Evolutionary conservation across 768 basidiomycete genomes (phyloP).

Genomic region (Trametes gibbosa): DNA sequence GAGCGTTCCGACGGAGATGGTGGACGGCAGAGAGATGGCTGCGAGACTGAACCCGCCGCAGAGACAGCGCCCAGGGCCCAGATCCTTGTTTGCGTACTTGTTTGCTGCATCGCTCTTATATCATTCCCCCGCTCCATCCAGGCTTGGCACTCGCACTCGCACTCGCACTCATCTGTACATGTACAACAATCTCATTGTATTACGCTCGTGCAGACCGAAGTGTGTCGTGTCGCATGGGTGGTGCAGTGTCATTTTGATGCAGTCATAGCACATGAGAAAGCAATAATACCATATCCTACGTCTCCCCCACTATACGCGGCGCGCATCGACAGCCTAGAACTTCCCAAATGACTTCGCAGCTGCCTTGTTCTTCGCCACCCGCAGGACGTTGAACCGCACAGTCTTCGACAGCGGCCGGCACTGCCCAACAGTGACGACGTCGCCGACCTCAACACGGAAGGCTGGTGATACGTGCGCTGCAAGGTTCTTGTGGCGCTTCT

Average conservation of each 20-base stretch:
- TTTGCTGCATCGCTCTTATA: conserved; percentile 17
- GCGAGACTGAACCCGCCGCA: neutral
- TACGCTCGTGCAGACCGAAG: conserved; percentile 11
- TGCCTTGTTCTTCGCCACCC: conserved; percentile 93
- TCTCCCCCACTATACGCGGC: conserved; percentile 10
- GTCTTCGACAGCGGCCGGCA: conserved; percentile 99
- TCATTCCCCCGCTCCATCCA: neutral
- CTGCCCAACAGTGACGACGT: conserved; percentile 95
- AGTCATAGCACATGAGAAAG: conserved; percentile 31
- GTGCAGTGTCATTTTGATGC: conserved; percentile 31
- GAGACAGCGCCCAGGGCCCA: conserved; percentile 8
- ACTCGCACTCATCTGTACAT: neutral
- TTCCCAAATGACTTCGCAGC: conserved; percentile 89
- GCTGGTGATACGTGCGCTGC: conserved; percentile 96
- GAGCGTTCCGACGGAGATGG: conserved; percentile 2
- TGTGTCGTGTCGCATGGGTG: conserved; percentile 18
- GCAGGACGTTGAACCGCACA: conserved; percentile 97
- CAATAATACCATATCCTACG: conserved; percentile 30
- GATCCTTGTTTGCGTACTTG: conserved; percentile 22
- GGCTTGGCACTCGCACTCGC: neutral
- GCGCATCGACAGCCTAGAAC: conserved; percentile 54
- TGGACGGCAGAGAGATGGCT: conserved; percentile 13
- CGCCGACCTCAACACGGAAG: conserved; percentile 96
- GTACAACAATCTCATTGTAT: conserved; percentile 12
- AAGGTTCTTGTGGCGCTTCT: conserved; percentile 98